phyloP scores from a whole-genome alignment of 2,329 filamentous ascomycete genomes.

The Kalaharituber pfeilii region DNA sequence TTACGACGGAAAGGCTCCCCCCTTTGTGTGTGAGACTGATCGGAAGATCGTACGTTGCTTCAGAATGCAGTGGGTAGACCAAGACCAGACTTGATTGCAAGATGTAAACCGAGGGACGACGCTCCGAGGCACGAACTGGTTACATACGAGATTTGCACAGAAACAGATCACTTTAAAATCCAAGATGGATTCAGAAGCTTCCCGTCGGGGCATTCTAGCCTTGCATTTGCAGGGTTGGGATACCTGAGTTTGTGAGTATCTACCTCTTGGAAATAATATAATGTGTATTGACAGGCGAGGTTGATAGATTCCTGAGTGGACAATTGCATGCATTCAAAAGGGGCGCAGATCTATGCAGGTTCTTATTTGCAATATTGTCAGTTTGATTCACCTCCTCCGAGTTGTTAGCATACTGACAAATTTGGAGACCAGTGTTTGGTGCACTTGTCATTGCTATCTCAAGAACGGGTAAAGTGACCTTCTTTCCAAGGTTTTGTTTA shows the following conservation, averaged over 20 bases:
- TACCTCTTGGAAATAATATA: too few species aligned
- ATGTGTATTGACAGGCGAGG: not conserved
- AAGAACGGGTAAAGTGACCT: slow-evolving; percentile 30
- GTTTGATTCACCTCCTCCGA: too few species aligned
- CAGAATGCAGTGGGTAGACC: slow-evolving; percentile 41
- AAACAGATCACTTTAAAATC: slow-evolving; percentile 48
- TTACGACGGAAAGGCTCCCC: too few species aligned
- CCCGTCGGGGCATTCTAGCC: slow-evolving; percentile 62
- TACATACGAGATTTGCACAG: slow-evolving; percentile 53
- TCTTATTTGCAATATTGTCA: slow-evolving; percentile 10
- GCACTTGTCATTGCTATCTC: slow-evolving; percentile 51
- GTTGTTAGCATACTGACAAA: too few species aligned
- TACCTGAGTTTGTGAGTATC: slow-evolving; percentile 34
- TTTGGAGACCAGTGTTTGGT: slow-evolving; percentile 29
- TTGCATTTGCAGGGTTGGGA: slow-evolving; percentile 61
- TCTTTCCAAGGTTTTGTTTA: not conserved
- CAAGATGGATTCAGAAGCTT: slow-evolving; percentile 77
- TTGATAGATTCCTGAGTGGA: slow-evolving; percentile 4
- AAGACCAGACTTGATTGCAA: slow-evolving; percentile 70
- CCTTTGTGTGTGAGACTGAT: too few species aligned
- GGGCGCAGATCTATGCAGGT: slow-evolving; percentile 7
- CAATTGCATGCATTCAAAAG: slow-evolving; percentile 9
- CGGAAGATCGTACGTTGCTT: not conserved
- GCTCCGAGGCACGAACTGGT: slow-evolving; percentile 42
- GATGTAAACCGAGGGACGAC: slow-evolving; percentile 54